A percentile compares a stretch with the other conserved stretches of the same genome.
Conservation (phyloP, 805 yeast species). For the Huiozyma sinensis region DNA sequence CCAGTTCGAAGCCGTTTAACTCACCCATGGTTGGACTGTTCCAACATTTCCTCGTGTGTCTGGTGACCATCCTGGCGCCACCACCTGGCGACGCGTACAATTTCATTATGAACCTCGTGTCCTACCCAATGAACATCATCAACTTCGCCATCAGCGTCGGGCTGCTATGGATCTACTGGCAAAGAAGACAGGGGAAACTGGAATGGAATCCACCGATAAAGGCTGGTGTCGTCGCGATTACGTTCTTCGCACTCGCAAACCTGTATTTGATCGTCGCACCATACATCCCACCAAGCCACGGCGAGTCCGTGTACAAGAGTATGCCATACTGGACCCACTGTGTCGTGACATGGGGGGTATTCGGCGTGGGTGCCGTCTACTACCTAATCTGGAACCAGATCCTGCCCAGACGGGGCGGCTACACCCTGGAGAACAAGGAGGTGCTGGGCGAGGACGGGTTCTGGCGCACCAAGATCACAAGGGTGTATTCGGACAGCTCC, state of each 20-base stretch:
- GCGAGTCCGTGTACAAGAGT: slow-evolving; percentile 51
- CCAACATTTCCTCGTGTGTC: slow-evolving; percentile 68
- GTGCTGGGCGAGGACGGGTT: slow-evolving; percentile 56
- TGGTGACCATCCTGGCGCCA: slow-evolving; percentile 63
- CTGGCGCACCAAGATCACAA: slow-evolving; percentile 50
- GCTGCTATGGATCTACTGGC: slow-evolving; percentile 41
- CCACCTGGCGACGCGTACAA: slow-evolving; percentile 85
- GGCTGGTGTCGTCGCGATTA: slow-evolving; percentile 51
- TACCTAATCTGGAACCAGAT: slow-evolving; percentile 55
- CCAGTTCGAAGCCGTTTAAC: slow-evolving; percentile 58
- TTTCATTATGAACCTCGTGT: slow-evolving; percentile 64
- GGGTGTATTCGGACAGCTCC: slow-evolving; percentile 4
- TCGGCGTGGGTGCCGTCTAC: slow-evolving; percentile 52
- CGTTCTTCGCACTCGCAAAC: slow-evolving; percentile 55
- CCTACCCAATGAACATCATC: slow-evolving; percentile 71
- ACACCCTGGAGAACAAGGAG: slow-evolving; percentile 41
- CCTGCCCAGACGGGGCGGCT: slow-evolving; percentile 45
- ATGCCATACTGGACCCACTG: slow-evolving; percentile 72
- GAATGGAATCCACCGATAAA: slow-evolving; percentile 64
- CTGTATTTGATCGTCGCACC: slow-evolving; percentile 66
- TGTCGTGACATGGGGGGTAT: slow-evolving; percentile 68
- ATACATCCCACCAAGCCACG: slow-evolving; percentile 61
- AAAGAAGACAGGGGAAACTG: slow-evolving; percentile 36
- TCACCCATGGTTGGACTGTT: slow-evolving; percentile 63
- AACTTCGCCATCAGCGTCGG: slow-evolving; percentile 58